Conservation (phyloP, 2,329 filamentous ascomycete species). For the Pseudopyrenochaeta lycopersici region DNA sequence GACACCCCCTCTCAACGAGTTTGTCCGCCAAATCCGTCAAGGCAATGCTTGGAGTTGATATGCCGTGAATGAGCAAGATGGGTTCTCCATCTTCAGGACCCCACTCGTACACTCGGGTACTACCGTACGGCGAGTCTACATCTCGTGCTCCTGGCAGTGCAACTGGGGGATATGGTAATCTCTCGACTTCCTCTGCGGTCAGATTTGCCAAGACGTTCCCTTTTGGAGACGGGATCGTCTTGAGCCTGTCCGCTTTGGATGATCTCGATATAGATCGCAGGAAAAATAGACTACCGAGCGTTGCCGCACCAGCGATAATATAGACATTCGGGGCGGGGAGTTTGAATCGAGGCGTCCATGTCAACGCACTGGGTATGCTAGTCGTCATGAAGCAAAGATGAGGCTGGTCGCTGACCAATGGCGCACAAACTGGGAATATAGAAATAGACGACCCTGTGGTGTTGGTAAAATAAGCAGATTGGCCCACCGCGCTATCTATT, state of each 20-base stretch:
- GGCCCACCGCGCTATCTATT: conserved; percentile 20
- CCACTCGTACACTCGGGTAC: conserved; percentile 80
- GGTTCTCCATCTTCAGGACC: conserved; percentile 76
- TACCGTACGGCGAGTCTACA: conserved; percentile 75
- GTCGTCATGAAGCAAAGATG: conserved; percentile 7
- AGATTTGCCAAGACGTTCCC: conserved; percentile 36
- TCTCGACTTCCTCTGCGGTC: conserved; percentile 29
- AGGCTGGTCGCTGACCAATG: conserved; percentile 29
- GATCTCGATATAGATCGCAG: conserved; percentile 30
- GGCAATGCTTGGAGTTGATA: conserved; percentile 78
- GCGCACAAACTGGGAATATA: conserved; percentile 16
- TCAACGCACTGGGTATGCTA: conserved; percentile 17
- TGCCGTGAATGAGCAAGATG: conserved; percentile 81
- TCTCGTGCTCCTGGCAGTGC: conserved; percentile 74
- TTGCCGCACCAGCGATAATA: conserved; percentile 32
- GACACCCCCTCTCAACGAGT: conserved; percentile 71
- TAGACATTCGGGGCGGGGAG: conserved; percentile 26
- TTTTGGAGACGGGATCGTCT: conserved; percentile 38
- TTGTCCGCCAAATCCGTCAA: conserved; percentile 72
- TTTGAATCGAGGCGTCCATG: conserved; percentile 26
- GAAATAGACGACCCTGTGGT: conserved; percentile 29
- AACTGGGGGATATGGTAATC: conserved; percentile 71
- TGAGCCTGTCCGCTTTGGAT: conserved; percentile 20
- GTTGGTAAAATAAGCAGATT: conserved; percentile 25
- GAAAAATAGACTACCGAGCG: conserved; percentile 36